These are phyloP conservation scores for Geotrichum candidum DNA, from an alignment of 1,139 yeast species.

Conservation along the genomic window DNA sequence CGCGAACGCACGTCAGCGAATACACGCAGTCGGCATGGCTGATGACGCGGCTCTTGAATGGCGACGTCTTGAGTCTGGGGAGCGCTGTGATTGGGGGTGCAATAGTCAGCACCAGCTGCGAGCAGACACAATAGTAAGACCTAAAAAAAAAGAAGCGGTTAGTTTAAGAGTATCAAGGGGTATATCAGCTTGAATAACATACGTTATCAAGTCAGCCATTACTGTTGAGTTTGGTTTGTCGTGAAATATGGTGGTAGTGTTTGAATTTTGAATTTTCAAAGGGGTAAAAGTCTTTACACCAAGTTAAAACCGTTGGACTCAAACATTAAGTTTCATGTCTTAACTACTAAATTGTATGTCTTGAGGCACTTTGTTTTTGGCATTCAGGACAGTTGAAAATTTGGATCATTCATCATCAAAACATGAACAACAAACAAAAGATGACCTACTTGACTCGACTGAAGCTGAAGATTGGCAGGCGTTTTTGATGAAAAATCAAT, in stretches of 20 bases:
- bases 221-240: not conserved
- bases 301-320: not conserved
- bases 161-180: not conserved
- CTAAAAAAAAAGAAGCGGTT: not conserved
- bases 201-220: not conserved
- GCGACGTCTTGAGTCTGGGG: slow-evolving; percentile 3
- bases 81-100: slow-evolving; percentile 8
- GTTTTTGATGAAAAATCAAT: no score
- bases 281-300: not conserved
- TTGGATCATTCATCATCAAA: no score
- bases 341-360: no score
- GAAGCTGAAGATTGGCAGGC: no score
- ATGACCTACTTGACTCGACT: no score
- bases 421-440: no score
- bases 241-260: not conserved
- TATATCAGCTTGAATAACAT: not conserved
- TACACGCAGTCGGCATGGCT: not conserved
- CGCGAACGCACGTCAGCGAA: not conserved
- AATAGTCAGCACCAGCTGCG: slow-evolving; percentile 12
- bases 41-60: not conserved
- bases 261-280: not conserved
- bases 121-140: slow-evolving; percentile 14
- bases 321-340: no score
- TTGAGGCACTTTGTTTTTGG: no score
- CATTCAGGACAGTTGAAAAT: no score